Conservation (phyloP, 768 basidiomycete species). For the Boletus huronensis region DNA sequence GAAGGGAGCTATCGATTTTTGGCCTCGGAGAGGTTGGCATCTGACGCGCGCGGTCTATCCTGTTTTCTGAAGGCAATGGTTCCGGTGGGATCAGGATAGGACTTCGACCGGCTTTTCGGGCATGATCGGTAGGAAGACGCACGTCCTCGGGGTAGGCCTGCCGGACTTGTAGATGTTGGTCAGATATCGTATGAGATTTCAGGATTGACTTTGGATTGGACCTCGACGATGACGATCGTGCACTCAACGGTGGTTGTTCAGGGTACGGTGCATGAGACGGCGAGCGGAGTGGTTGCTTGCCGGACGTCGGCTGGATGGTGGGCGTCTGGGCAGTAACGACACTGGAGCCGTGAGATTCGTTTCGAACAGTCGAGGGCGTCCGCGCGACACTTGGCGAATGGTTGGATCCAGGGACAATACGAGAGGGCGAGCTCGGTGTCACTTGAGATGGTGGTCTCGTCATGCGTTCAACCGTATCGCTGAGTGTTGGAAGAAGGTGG, state of each 20-base stretch:
- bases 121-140: slow-evolving; percentile 1
- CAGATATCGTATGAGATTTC: slow-evolving; percentile 19
- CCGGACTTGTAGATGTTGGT: slow-evolving; percentile 17
- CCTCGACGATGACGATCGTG: slow-evolving; percentile 25
- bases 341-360: neutral
- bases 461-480: slow-evolving; percentile 74
- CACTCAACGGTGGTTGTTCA: slow-evolving; percentile 13
- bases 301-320: neutral
- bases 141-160: slow-evolving; percentile 8
- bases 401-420: neutral
- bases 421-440: slow-evolving; percentile 9
- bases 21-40: slow-evolving; percentile 1
- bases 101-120: slow-evolving; percentile 13
- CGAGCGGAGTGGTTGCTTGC: slow-evolving; percentile 9
- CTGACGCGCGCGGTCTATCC: slow-evolving; percentile 7
- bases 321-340: neutral
- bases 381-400: slow-evolving; percentile 10
- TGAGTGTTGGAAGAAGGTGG: slow-evolving; percentile 63
- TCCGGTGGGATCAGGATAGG: slow-evolving; percentile 11
- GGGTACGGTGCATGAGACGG: slow-evolving; percentile 8
- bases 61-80: neutral
- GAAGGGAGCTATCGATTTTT: slow-evolving; percentile 11
- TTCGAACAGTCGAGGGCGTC: slow-evolving; percentile 15
- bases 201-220: slow-evolving; percentile 33
- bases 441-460: slow-evolving; percentile 48